Evolutionary conservation across 2,329 filamentous ascomycete species (phyloP).

Genomic region (Penicillium decumbens): DNA sequence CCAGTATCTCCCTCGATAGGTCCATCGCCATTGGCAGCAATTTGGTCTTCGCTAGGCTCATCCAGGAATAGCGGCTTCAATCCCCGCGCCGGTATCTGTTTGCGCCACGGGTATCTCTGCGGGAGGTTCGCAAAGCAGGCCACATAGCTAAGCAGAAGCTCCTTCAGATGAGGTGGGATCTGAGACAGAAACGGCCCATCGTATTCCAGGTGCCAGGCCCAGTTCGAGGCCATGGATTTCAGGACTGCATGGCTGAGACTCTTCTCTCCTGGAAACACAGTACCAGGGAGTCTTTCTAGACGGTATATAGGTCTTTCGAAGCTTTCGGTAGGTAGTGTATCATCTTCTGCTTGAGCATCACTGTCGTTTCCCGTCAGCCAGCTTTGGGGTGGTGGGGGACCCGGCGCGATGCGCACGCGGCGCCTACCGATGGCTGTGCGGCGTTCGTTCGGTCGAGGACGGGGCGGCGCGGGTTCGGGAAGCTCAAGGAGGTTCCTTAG

Average conservation of each 20-base stretch:
- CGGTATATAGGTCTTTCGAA: constrained; percentile 26
- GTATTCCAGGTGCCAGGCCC: constrained; percentile 54
- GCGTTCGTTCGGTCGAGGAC: constrained; percentile 36
- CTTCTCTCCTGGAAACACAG: constrained; percentile 31
- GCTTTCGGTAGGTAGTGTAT: constrained; percentile 3
- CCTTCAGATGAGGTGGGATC: constrained; percentile 50
- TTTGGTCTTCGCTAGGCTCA: constrained; percentile 3
- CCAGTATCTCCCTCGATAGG: constrained; percentile 35
- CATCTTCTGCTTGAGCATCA: constrained; percentile 1
- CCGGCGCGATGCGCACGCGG: constrained; percentile 38
- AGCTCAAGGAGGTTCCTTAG: constrained; percentile 44
- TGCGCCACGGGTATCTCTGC: constrained; percentile 28
- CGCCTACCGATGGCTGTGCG: constrained; percentile 32
- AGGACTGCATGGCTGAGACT: constrained; percentile 51
- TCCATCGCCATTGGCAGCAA: constrained; percentile 1
- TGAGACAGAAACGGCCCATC: constrained; percentile 53
- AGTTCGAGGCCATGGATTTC: constrained; percentile 53
- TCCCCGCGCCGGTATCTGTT: constrained; percentile 33
- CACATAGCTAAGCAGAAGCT: constrained; percentile 54
- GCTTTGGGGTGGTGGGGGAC: constrained; percentile 45
- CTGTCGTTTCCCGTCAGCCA: constrained; percentile 35
- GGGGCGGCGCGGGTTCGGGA: constrained; percentile 41
- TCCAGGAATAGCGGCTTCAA: constrained; percentile 50
- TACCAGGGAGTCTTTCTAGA: constrained; percentile 40
- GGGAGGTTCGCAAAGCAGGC: constrained; percentile 46